Conservation (phyloP, 78 protist genomes). For the Pigoraptor vietnamica region DNA sequence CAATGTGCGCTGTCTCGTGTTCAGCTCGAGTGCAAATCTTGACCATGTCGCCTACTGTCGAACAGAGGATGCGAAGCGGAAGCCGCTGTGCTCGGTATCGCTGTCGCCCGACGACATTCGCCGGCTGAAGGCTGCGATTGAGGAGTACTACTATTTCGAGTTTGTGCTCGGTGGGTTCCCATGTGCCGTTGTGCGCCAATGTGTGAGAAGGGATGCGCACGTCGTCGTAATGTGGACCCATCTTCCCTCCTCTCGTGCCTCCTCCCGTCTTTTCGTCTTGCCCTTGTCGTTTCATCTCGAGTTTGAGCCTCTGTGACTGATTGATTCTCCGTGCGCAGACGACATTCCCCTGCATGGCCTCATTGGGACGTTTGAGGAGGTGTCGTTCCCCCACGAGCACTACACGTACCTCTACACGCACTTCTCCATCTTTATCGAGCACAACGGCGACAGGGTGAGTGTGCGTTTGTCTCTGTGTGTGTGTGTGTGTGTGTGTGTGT, state of each 20-base stretch:
- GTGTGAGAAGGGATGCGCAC: too few relatives aligned
- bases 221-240: too few relatives aligned
- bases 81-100: conserved; percentile 61
- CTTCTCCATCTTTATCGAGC: conserved; percentile 75
- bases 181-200: too few relatives aligned
- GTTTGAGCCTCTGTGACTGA: too few relatives aligned
- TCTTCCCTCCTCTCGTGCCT: too few relatives aligned
- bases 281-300: too few relatives aligned
- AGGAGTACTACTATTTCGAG: conserved; percentile 81
- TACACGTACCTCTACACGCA: conserved; percentile 69
- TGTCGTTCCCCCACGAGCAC: neutral
- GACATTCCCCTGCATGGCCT: conserved; percentile 61
- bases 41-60: too few relatives aligned
- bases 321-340: conserved; percentile 39
- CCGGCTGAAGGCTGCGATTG: conserved; percentile 68
- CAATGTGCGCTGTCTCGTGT: neutral
- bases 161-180: conserved; percentile 53
- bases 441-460: conserved; percentile 78
- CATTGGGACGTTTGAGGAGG: conserved; percentile 44
- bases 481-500: neutral
- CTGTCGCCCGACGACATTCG: conserved; percentile 47
- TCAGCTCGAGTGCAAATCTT: conserved; percentile 4
- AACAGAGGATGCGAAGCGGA: conserved; percentile 14
- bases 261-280: too few relatives aligned
- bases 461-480: too few relatives aligned